A percentile compares a stretch with the other conserved stretches of the same genome.
phyloP scores from a whole-genome alignment of 2,329 filamentous ascomycete genomes.

The Fusarium sublunatum region DNA sequence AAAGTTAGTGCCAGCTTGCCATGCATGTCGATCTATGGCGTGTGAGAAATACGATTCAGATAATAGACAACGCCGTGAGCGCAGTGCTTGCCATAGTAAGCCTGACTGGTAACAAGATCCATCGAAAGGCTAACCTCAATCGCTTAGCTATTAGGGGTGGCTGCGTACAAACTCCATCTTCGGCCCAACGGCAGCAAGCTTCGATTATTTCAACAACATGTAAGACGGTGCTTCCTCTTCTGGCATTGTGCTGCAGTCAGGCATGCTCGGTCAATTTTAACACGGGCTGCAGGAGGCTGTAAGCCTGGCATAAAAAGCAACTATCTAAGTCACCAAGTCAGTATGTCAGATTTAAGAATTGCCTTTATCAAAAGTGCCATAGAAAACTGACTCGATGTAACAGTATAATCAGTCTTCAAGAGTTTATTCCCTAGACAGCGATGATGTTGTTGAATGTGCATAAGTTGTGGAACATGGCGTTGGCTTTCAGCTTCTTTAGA shows the following conservation, averaged over 20 bases:
- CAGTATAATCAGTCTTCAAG: slow-evolving; percentile 17
- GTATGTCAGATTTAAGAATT: slow-evolving; percentile 30
- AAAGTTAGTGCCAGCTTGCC: slow-evolving; percentile 36
- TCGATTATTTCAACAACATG: slow-evolving; percentile 20
- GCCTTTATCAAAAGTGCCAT: slow-evolving; percentile 15
- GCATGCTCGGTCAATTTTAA: slow-evolving; percentile 6
- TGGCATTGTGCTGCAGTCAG: neutral
- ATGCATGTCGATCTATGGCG: slow-evolving; percentile 18
- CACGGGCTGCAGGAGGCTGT: slow-evolving; percentile 5
- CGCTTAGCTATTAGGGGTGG: slow-evolving; percentile 7
- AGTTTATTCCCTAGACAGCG: neutral
- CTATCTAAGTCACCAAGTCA: slow-evolving; percentile 18
- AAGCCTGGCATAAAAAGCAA: slow-evolving; percentile 3
- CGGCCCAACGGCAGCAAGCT: slow-evolving; percentile 9
- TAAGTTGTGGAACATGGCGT: slow-evolving; percentile 27
- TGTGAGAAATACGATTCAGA: slow-evolving; percentile 23
- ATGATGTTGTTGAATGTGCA: slow-evolving; percentile 23
- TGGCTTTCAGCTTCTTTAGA: slow-evolving; percentile 17
- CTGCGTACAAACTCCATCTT: neutral
- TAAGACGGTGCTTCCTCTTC: slow-evolving; percentile 18
- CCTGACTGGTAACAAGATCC: slow-evolving; percentile 14
- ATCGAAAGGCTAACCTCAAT: slow-evolving; percentile 16
- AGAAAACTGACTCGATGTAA: slow-evolving; percentile 14
- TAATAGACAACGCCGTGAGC: slow-evolving; percentile 11
- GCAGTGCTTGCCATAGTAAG: neutral